Conservation (phyloP, 805 yeast species). For the Saturnispora halmiae region DNA sequence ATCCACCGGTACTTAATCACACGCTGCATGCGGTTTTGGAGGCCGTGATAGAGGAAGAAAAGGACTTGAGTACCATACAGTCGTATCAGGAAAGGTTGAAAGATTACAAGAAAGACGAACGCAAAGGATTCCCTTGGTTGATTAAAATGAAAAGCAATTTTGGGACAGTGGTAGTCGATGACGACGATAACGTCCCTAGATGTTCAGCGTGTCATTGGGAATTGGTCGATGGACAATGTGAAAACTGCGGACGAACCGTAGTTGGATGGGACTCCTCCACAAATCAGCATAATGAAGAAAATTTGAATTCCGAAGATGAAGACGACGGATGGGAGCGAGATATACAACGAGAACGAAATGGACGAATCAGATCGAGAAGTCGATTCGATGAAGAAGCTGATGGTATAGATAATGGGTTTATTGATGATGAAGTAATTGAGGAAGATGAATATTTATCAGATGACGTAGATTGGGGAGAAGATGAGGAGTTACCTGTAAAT, state of each 20-base stretch:
- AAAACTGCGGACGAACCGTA: constrained; percentile 56
- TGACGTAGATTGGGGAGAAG: constrained; percentile 6
- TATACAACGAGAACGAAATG: constrained; percentile 7
- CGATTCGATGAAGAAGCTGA: not conserved
- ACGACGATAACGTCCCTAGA: constrained; percentile 62
- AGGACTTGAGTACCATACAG: too few species aligned
- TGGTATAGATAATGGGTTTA: not conserved
- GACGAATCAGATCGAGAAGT: constrained; percentile 12
- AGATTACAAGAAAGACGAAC: constrained; percentile 34
- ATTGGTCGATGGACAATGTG: constrained; percentile 55
- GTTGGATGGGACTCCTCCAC: constrained; percentile 18
- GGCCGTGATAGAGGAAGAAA: too few species aligned
- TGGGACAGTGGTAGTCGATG: constrained; percentile 47
- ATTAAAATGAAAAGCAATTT: constrained; percentile 40
- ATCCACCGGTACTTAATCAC: constrained; percentile 46
- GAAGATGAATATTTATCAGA: not conserved
- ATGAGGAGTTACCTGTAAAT: constrained; percentile 1
- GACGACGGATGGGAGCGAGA: constrained; percentile 7
- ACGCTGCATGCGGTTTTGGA: constrained; percentile 37
- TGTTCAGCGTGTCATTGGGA: constrained; percentile 80
- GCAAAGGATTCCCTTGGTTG: constrained; percentile 32
- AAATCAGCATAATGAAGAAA: too few species aligned
- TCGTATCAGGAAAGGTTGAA: constrained; percentile 24
- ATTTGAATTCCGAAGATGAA: constrained; percentile 12
- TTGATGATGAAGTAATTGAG: constrained; percentile 5